These are phyloP conservation scores for Cubamyces lactineus DNA, from an alignment of 768 basidiomycete genomes.

Conservation along the genomic window DNA sequence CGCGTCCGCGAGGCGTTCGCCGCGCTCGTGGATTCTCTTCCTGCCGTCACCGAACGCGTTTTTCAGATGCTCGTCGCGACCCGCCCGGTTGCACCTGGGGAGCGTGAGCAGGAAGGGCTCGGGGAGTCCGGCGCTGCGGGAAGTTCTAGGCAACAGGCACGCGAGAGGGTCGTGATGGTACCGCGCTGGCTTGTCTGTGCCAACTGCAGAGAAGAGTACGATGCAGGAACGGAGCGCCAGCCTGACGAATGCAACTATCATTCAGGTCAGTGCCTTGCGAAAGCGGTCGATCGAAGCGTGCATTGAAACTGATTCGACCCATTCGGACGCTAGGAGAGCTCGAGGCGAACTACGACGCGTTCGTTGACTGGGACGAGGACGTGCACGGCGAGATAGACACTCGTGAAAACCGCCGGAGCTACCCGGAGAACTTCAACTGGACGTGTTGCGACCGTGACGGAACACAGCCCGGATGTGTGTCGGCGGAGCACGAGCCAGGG, in stretches of 20 bases:
- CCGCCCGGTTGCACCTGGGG: slow-evolving; percentile 14
- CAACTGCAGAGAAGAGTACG: slow-evolving; percentile 53
- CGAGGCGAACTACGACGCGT: slow-evolving; percentile 43
- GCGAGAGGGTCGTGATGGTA: slow-evolving; percentile 38
- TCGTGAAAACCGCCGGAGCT: slow-evolving; percentile 40
- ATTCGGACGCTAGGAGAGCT: slow-evolving; percentile 40
- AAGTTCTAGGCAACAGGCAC: slow-evolving; percentile 20
- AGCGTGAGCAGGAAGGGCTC: background rate
- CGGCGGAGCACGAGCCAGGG: slow-evolving; percentile 28
- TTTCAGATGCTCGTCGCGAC: slow-evolving; percentile 48
- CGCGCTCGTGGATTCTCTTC: slow-evolving; percentile 43
- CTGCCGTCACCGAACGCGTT: slow-evolving; percentile 46
- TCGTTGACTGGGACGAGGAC: slow-evolving; percentile 52
- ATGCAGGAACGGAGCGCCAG: slow-evolving; percentile 41
- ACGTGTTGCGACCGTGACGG: slow-evolving; percentile 51
- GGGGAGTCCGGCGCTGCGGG: background rate
- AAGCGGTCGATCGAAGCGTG: background rate
- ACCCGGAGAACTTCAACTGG: slow-evolving; percentile 55
- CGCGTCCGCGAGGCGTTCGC: slow-evolving; percentile 47
- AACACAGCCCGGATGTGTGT: slow-evolving; percentile 40
- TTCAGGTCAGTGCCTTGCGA: slow-evolving; percentile 43
- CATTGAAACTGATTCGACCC: background rate
- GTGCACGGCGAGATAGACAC: slow-evolving; percentile 53
- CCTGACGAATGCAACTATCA: slow-evolving; percentile 53
- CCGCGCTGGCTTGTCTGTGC: slow-evolving; percentile 51